Conservation (phyloP, 192 early-diverging fungal species). For the Linnemannia schmuckeri region DNA sequence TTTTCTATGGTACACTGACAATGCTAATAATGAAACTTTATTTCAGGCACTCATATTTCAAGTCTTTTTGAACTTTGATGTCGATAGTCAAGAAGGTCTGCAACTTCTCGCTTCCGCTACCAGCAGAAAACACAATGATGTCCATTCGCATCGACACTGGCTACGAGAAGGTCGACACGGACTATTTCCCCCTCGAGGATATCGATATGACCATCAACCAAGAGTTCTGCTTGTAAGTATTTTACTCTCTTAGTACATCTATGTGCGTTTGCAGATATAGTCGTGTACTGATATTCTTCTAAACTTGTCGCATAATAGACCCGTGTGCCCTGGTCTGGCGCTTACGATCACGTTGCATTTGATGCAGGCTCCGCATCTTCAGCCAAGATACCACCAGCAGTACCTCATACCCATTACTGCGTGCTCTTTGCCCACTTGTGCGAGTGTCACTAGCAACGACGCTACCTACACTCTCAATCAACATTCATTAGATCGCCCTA, state of each 20-base stretch:
- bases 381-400: constrained; percentile 2
- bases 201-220: constrained; percentile 32
- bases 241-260: not conserved
- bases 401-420: not conserved
- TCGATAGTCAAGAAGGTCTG: constrained; percentile 15
- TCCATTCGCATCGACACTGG: constrained; percentile 45
- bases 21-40: not conserved
- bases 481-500: not conserved
- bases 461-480: not conserved
- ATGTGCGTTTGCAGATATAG: not conserved
- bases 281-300: no score
- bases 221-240: constrained; percentile 45
- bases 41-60: not conserved
- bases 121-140: constrained; percentile 15
- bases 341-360: constrained; percentile 38
- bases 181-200: constrained; percentile 29
- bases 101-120: constrained; percentile 15
- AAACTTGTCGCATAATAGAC: not conserved
- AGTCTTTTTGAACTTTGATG: not conserved
- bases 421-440: not conserved
- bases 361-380: constrained; percentile 39
- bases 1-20: no score
- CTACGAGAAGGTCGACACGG: constrained; percentile 41
- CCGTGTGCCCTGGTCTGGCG: constrained; percentile 3
- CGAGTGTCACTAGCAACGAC: not conserved